Base-by-base conservation (phyloP, 192 early-diverging fungal species). In the Podila epicladia region DNA sequence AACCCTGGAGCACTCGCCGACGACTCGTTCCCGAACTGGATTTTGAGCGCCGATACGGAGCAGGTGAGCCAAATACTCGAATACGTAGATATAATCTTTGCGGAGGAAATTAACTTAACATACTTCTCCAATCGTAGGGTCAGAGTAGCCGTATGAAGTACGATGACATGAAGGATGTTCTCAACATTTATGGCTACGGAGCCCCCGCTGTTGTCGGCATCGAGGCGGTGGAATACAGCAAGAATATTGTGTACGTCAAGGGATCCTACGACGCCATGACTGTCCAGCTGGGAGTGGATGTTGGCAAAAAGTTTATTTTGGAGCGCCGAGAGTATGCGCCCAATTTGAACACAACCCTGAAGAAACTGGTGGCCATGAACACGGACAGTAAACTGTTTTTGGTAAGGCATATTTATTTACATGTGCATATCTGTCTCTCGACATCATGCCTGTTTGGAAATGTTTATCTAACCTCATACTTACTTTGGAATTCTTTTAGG, bases 311-410 rank as follows among this genome's bases (percentile, higher is more conserved):
- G 15, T 80, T 69, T 58, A 38, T 80, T 15, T 49, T 80, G n/a
- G 77, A 80, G 38, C 70, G 67, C 9, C 65, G 77, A 11, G 66
- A 69, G 55, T 69, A 59, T 51, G 41, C 28, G 22, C 65, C 71
- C 9, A 80, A 71, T 24, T 57, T 80, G 48, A 69, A 12, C 28
- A 73, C 41, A 0, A 63, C 77, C 5, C 60, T 80, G 62, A 61
- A 68, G 31, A 80, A 73, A 28, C 24, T 80, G 1, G 37, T 73
- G 2, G 77, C 72, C n/a, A 72, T 69, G 57, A 61, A 73, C 24
- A 19, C 57, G 24, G 50, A 69, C 15, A 53, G 71, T 28, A 71
- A 71, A 3, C 31, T 80, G 29, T 80, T 73, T 50, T 20, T 80
- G 51, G 77, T 80, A 80, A 48, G 65, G 11, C 55, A 19, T 0